Conservation (phyloP, 2,329 filamentous ascomycete species). For the Sporothrix brasiliensis region DNA sequence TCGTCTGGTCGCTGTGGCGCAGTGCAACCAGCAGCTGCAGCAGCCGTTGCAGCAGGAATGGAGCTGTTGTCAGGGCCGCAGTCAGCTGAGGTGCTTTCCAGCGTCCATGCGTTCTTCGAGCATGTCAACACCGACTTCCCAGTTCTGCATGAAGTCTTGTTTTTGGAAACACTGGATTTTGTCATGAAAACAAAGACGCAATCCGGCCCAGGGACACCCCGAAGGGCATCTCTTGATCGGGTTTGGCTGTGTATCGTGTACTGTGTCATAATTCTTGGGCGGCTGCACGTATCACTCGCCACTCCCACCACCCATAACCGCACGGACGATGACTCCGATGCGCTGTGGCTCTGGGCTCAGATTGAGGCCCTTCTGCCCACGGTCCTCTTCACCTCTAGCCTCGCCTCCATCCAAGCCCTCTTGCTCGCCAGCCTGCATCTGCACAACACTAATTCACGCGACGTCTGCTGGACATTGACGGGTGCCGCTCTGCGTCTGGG, state of each 20-base stretch:
- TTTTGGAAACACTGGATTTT: slow-evolving; percentile 46
- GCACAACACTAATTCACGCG: slow-evolving; percentile 50
- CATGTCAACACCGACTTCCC: slow-evolving; percentile 49
- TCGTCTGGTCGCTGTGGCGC: neutral
- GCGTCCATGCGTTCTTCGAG: slow-evolving; percentile 43
- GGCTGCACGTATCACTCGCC: slow-evolving; percentile 36
- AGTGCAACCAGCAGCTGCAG: neutral
- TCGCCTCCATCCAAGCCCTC: slow-evolving; percentile 47
- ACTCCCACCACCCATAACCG: too few relatives aligned
- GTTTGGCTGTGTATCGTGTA: slow-evolving; percentile 49
- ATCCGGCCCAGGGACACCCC: slow-evolving; percentile 31
- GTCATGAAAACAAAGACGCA: slow-evolving; percentile 38
- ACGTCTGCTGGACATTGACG: slow-evolving; percentile 48
- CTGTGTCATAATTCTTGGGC: slow-evolving; percentile 47
- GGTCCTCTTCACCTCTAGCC: slow-evolving; percentile 49
- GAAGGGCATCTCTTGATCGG: slow-evolving; percentile 38
- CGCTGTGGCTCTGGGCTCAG: slow-evolving; percentile 47
- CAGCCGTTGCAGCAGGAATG: neutral
- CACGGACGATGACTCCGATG: slow-evolving; percentile 36
- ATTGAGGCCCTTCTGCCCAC: slow-evolving; percentile 47
- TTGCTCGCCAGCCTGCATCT: slow-evolving; percentile 48
- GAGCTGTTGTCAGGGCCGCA: neutral
- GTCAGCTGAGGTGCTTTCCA: neutral
- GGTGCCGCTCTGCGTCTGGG: slow-evolving; percentile 48
- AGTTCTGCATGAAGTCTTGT: slow-evolving; percentile 48